phyloP scores from a whole-genome alignment of 2,329 filamentous ascomycete species.

The Hypoxylon sp. region DNA sequence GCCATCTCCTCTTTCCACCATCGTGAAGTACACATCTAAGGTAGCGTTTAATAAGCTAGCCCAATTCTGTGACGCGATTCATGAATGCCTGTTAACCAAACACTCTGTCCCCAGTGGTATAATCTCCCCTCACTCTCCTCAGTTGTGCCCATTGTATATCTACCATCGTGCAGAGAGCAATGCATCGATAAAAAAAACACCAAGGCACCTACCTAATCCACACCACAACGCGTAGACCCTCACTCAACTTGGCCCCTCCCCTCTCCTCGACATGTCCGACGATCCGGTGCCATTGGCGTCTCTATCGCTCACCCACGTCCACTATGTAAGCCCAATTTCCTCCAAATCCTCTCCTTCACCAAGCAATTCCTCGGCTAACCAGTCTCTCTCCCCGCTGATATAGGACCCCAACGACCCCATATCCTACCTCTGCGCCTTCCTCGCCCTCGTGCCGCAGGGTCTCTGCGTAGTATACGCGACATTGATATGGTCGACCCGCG shows the following conservation, averaged over 20 bases:
- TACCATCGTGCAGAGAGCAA: not conserved
- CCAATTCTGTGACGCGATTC: not conserved
- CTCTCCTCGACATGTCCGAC: constrained; percentile 56
- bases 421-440: constrained; percentile 91
- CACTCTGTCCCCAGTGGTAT: not conserved
- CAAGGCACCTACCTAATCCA: not conserved
- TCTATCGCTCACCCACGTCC: constrained; percentile 93
- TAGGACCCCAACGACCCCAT: constrained; percentile 88
- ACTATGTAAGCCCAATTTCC: constrained; percentile 77
- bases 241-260: constrained; percentile 1
- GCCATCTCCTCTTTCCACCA: constrained; percentile 20
- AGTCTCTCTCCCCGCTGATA: constrained; percentile 7
- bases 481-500: constrained; percentile 90
- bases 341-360: not conserved
- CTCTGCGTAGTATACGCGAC: constrained; percentile 92
- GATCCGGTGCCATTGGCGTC: constrained; percentile 79
- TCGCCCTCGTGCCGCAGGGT: constrained; percentile 92
- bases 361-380: not conserved
- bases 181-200: constrained; percentile 17
- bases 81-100: constrained; percentile 5
- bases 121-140: not conserved
- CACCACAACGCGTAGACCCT: constrained; percentile 16
- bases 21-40: constrained; percentile 18
- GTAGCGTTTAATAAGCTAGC: constrained; percentile 20
- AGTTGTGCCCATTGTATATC: not conserved